These are phyloP conservation scores for Cryphonectria nitschkei DNA, from an alignment of 2,329 filamentous ascomycete genomes.

Conservation along the genomic window DNA sequence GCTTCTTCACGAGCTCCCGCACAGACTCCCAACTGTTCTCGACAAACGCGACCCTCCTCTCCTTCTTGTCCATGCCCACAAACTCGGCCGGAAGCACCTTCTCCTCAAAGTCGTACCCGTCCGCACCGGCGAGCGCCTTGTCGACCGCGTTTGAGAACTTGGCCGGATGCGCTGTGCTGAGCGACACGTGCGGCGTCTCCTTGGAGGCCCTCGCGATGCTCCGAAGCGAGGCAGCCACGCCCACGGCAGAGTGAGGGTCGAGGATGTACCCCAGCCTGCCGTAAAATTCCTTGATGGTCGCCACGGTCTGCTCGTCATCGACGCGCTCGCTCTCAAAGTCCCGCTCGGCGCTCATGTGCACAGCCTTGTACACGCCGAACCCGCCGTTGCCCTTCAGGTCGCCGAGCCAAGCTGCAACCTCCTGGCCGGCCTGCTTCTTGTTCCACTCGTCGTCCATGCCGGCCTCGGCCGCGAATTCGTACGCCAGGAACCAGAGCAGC, in stretches of 20 bases:
- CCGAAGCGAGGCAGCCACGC: constrained; percentile 74
- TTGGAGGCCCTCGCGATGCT: constrained; percentile 61
- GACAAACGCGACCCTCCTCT: constrained; percentile 72
- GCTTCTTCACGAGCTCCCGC: constrained; percentile 72
- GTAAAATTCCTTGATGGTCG: constrained; percentile 65
- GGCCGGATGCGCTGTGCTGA: constrained; percentile 93
- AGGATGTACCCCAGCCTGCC: constrained; percentile 68
- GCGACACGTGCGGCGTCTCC: constrained; percentile 72
- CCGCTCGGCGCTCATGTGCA: constrained; percentile 70
- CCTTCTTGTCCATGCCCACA: constrained; percentile 74
- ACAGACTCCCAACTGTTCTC: constrained; percentile 76
- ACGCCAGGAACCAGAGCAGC: constrained; percentile 89
- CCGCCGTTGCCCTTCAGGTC: constrained; percentile 80
- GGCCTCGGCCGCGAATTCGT: constrained; percentile 64
- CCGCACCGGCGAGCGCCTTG: constrained; percentile 70
- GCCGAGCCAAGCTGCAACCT: constrained; percentile 77
- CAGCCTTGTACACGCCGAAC: constrained; percentile 76
- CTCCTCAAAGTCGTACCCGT: constrained; percentile 74
- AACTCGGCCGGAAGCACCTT: constrained; percentile 83
- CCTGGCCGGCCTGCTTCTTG: constrained; percentile 72
- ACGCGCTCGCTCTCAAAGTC: constrained; percentile 83
- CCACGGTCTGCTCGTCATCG: constrained; percentile 67
- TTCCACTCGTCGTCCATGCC: constrained; percentile 69
- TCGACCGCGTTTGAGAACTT: constrained; percentile 91
- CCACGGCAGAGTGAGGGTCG: constrained; percentile 91